Base-by-base conservation (phyloP, 108 stramenopile genomes). In the Pseudonitzschia delicatissima region DNA sequence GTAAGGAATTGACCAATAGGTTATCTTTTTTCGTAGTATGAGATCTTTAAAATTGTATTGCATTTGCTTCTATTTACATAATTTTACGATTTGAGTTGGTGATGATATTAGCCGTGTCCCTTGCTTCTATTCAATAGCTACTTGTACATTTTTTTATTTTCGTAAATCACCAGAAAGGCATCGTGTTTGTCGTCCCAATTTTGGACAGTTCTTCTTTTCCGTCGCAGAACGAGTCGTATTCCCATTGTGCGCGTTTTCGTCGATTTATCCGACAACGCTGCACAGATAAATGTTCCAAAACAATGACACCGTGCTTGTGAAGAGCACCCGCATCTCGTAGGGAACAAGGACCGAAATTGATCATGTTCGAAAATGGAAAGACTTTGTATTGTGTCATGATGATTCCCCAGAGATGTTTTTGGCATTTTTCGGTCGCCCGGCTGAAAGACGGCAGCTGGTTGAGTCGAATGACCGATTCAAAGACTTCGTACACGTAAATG, bases 211-310 rank as follows among this genome's bases (percentile, higher is more conserved):
- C n/a, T n/a, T n/a, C n/a, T n/a, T n/a, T n/a, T n/a, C n/a, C n/a
- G n/a, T n/a, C n/a, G n/a, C n/a, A n/a, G n/a, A n/a, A n/a, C n/a
- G n/a, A n/a, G n/a, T n/a, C n/a, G n/a, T n/a, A n/a, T n/a, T n/a
- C n/a, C n/a, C n/a, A n/a, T 31, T 42, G 5, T 4, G 2, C 49
- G 18, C 4, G 69, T 62, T 20, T n/a, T n/a, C n/a, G n/a, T n/a
- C n/a, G n/a, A n/a, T n/a, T 44, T n/a, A 44, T 5, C 47, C 53
- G 11, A 77, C 33, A 8, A 44, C 31, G 20, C 69, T 59, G 42
- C 64, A 77, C 9, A 77, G 51, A 58, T 66, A 77, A n/a, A 62
- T 61, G 45, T 77, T 77, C 69, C 69, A 77, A 27, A 77, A 60
- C 13, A 77, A 53, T 4, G 65, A 50, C 13, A 71, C 64, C 5